These are phyloP conservation scores for Torulaspora globosa DNA, from an alignment of 1,139 yeast genomes.

Conservation along the genomic window DNA sequence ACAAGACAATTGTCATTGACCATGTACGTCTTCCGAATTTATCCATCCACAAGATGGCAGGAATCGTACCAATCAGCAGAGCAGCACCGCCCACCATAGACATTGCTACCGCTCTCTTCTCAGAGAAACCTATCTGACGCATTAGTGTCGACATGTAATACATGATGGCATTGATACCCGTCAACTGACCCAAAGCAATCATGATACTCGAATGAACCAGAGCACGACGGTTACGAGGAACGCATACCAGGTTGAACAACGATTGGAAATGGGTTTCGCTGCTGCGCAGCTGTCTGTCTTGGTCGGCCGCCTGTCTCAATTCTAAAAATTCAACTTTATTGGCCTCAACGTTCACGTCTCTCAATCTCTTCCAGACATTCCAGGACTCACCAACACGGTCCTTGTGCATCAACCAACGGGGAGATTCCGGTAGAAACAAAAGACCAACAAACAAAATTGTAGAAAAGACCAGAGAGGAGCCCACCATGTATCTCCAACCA, in stretches of 20 bases:
- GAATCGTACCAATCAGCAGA: too few species aligned
- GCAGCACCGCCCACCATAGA: too few species aligned
- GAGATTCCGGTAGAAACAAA: conserved; percentile 49
- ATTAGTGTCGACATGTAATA: conserved; percentile 54
- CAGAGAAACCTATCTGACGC: conserved; percentile 45
- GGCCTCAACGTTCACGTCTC: conserved; percentile 42
- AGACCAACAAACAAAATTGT: conserved; percentile 47
- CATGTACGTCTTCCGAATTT: too few species aligned
- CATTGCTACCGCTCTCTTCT: conserved; percentile 47
- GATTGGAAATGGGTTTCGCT: conserved; percentile 36
- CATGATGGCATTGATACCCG: conserved; percentile 55
- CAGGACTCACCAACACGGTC: conserved; percentile 49
- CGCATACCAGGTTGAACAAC: conserved; percentile 48
- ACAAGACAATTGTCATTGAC: too few species aligned
- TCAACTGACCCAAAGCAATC: conserved; percentile 55
- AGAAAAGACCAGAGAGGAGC: conserved; percentile 55
- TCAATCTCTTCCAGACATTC: conserved; percentile 52
- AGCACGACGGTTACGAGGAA: conserved; percentile 57
- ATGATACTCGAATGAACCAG: conserved; percentile 51
- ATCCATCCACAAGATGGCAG: too few species aligned
- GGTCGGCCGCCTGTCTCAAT: conserved; percentile 14
- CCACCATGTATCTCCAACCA: conserved; percentile 61
- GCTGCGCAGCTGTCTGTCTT: conserved; percentile 29
- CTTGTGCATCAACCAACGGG: conserved; percentile 51
- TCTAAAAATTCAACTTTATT: conserved; percentile 11